Percentiles rank a stretch among this genome's conserved stretches.
Conservation (phyloP, 805 yeast genomes). For the Yarrowia osloensis region DNA sequence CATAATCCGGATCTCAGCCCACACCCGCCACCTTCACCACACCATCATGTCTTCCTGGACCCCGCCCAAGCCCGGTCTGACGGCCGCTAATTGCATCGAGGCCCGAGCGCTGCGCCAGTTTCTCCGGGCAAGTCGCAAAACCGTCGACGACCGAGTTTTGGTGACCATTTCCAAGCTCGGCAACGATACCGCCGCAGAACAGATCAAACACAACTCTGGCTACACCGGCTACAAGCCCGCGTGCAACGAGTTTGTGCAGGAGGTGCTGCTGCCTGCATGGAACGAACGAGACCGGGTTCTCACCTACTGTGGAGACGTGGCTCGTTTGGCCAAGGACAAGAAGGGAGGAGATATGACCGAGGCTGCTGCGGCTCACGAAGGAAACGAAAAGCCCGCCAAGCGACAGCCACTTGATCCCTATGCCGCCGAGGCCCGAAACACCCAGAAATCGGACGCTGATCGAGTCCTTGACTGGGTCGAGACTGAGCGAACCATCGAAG, state of each 20-base stretch:
- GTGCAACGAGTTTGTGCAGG: conserved; percentile 20
- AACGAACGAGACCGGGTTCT: conserved; percentile 21
- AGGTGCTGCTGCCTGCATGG: conserved; percentile 29
- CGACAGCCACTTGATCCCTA: conserved; percentile 23
- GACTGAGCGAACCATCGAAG: conserved; percentile 20
- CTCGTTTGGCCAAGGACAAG: conserved; percentile 11
- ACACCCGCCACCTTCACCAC: neutral
- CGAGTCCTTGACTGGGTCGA: conserved; percentile 15
- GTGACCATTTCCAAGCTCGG: conserved; percentile 27
- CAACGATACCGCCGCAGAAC: conserved; percentile 10
- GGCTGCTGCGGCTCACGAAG: neutral
- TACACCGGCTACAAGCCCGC: conserved; percentile 14
- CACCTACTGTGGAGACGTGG: conserved; percentile 18
- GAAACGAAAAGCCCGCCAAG: neutral
- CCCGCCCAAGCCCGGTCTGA: conserved; percentile 20
- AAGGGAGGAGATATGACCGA: conserved; percentile 12
- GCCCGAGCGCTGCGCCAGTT: conserved; percentile 21
- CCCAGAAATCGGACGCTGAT: neutral
- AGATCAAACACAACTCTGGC: conserved; percentile 7
- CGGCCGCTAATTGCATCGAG: conserved; percentile 17
- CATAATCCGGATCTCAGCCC: conserved; percentile 8
- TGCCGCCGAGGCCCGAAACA: neutral
- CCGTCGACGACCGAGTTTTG: conserved; percentile 15
- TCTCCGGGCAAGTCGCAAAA: conserved; percentile 26
- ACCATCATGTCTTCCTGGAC: conserved; percentile 10